Base-by-base conservation (phyloP, 805 yeast genomes). In the Maudiozyma serrabonitensis region DNA sequence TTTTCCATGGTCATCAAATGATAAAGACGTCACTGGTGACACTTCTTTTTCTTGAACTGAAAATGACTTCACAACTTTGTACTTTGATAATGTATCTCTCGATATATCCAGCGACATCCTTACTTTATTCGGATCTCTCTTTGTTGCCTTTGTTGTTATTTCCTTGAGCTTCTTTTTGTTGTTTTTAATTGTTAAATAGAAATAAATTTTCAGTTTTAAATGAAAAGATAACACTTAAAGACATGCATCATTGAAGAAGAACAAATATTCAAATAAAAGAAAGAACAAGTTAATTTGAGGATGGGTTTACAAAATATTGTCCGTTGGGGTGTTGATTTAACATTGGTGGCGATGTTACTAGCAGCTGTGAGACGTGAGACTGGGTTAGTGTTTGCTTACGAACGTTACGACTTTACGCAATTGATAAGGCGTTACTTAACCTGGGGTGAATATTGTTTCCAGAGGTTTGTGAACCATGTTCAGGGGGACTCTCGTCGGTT, bases 301-400 rank as follows among this genome's bases (percentile, higher is more conserved):
- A 58, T 58, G 62, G 41, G 55, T 31, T 12, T 58, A 12, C 46
- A 50, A 13, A 50, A 56, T 43, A 16, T 49, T 64, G 44, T 84
- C 11, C 96, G 88, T 67, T 78, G 79, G 57, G 78, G 91, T 0
- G 59, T 88, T 49, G 97, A 90, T 62, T 74, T 89, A 54, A 79
- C 90, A 3, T 71, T 90, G 50, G 70, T 87, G 8, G 86, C 96
- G 2, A 79, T 93, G 63, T 72, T 90, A 13, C 70, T 91, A 42
- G 96, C 97, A 0, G 95, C 95, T 3, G 75, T 90, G 47, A 84
- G 87, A 63, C 76, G 88, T 53, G 81, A 86, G 53, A 85, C 96
- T 0, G 97, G 97, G 0, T 71, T 82, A 44, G 76, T 76, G 56
- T 68, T 65, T 38, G 58, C 63, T 1, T 67, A 68, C 54, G 64